Conservation (phyloP, 345 rosid species). For the Aquilaria malaccensis region DNA sequence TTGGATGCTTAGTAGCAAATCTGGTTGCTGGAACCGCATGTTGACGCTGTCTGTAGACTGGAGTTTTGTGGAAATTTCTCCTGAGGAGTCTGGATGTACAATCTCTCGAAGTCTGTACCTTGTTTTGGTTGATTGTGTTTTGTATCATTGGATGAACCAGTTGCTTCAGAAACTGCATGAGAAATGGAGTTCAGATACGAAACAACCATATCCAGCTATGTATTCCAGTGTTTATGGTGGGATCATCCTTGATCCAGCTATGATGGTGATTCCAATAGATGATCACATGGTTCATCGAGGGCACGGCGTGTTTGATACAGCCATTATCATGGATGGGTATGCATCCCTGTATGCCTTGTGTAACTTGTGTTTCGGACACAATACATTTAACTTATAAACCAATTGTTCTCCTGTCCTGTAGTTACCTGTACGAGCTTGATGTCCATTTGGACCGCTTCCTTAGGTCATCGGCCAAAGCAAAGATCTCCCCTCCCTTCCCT, state of each 20-base stretch:
- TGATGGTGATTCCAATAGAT: constrained; percentile 68
- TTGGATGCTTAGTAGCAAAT: no score
- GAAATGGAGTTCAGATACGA: constrained; percentile 49
- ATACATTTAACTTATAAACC: not conserved
- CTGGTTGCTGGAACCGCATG: no score
- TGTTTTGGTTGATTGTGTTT: constrained; percentile 3
- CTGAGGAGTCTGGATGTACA: no score
- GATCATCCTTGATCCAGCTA: constrained; percentile 56
- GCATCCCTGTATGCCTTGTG: constrained; percentile 2
- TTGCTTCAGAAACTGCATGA: constrained; percentile 48
- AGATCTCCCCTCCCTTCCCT: constrained; percentile 51
- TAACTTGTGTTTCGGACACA: not conserved
- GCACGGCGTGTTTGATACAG: constrained; percentile 71
- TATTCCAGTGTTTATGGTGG: constrained; percentile 65
- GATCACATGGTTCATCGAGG: constrained; percentile 83
- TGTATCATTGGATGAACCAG: constrained; percentile 19
- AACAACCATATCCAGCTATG: constrained; percentile 60
- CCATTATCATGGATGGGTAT: constrained; percentile 55
- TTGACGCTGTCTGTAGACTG: no score
- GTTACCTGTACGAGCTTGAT: constrained; percentile 58
- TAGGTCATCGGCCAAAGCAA: constrained; percentile 51
- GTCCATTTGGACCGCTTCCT: constrained; percentile 58
- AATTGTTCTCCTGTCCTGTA: constrained; percentile 9
- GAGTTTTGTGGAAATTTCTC: no score
- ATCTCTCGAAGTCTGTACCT: no score